Conservation (phyloP, 306 rosid genomes). For the Purshia tridentata region DNA sequence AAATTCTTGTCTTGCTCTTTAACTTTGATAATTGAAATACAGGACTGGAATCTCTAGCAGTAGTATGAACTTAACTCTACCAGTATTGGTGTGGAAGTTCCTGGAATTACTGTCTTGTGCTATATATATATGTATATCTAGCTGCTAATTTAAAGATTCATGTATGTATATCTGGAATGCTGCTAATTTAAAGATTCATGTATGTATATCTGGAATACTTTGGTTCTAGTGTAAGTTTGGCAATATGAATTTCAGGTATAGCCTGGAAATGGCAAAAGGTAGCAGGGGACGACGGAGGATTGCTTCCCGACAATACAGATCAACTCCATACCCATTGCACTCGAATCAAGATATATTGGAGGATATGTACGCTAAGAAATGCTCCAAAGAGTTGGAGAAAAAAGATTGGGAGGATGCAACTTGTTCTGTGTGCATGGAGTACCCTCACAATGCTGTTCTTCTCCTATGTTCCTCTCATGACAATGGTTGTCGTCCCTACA, state of each 20-base stretch:
- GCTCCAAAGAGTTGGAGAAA: slow-evolving; percentile 56
- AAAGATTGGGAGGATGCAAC: slow-evolving; percentile 84
- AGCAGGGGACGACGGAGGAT: slow-evolving; percentile 74
- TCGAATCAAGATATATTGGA: slow-evolving; percentile 51
- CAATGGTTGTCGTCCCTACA: slow-evolving; percentile 88
- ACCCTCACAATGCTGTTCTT: slow-evolving; percentile 96
- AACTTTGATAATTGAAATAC: neutral
- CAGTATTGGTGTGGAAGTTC: neutral
- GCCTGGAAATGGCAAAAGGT: slow-evolving; percentile 75
- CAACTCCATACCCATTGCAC: slow-evolving; percentile 62
- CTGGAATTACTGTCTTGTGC: neutral
- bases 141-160: neutral
- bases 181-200: neutral
- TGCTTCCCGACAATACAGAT: slow-evolving; percentile 63
- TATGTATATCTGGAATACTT: neutral
- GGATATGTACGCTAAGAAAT: slow-evolving; percentile 64
- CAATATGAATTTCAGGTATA: slow-evolving; percentile 43
- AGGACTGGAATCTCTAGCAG: neutral
- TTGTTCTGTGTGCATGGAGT: slow-evolving; percentile 97
- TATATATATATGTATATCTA: neutral
- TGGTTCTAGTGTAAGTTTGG: slow-evolving; percentile 8
- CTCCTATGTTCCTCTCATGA: slow-evolving; percentile 84
- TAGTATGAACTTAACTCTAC: neutral
- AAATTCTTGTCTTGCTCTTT: neutral
- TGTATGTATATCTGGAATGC: neutral